Base-by-base conservation (phyloP, 495 filamentous ascomycete species). In the Rhypophila decipiens region DNA sequence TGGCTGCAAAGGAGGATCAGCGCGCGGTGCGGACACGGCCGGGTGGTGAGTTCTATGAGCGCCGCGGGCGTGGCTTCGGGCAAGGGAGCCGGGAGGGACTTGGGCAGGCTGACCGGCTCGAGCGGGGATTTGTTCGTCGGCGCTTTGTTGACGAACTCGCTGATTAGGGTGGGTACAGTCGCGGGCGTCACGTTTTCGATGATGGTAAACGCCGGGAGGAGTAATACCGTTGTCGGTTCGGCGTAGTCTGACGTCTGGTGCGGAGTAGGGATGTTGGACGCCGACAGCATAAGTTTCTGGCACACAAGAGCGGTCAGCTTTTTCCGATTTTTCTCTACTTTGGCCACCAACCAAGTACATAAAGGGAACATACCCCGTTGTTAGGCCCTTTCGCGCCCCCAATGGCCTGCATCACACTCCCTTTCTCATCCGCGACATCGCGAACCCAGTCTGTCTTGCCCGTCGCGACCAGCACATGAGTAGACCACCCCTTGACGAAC, bases 1-100 rank as follows among this genome's bases (percentile, higher is more conserved):
- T 97, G 93, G 17, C 87, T 94, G 74, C 94, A 97, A 53, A 97
- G 82, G 10, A 97, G 82, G 59, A 98, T 89, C 24, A 97, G 75
- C 44, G 83, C 85, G 36, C 79, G 74, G 71, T 98, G 93, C 1
- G 88, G 87, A 47, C 78, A 87, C 1, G 85, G 75, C 4, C 82
- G 80, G 8, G 84, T 79, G 33, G 67, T 77, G 50, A 96, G 76
- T 34, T 79, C 72, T 5, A 42, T 51, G 9, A 56, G 31, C 11
- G 44, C 31, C 0, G 56, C 63, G 0, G 60, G 59, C 0, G 52
- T 52, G 4, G 59, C 64, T 35, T 66, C 59, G 35, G 63, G 65
- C 0, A 65, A 64, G 1, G 86, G 85, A 1, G 85, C 84, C 2
- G 82, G 81, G 20, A 67, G 63, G 2, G 60, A 62, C 5, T 33